Evolutionary conservation across 208 protist species (phyloP).

Genomic region (Acanthamoeba castellanii): DNA sequence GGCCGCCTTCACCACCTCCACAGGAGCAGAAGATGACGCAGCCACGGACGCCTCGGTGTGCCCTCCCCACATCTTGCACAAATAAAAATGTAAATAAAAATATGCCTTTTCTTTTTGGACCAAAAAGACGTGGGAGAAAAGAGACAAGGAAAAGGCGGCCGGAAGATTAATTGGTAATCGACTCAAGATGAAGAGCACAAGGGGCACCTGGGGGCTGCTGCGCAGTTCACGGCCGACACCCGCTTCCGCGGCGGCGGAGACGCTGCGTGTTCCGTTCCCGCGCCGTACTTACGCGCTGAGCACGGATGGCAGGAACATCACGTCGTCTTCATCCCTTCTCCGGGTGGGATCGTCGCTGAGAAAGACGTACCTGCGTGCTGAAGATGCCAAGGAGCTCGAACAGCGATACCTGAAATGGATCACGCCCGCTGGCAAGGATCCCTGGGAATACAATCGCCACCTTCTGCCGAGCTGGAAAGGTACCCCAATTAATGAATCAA

Average conservation of each 20-base stretch:
- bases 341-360: not conserved
- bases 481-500: not conserved
- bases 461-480: not conserved
- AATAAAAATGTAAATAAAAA: not conserved
- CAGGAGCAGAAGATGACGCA: not conserved
- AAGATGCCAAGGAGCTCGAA: not conserved
- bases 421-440: not conserved
- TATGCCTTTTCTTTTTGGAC: not conserved
- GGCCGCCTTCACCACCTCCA: conserved; percentile 11
- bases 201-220: not conserved
- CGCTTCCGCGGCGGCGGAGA: not conserved
- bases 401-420: not conserved
- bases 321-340: not conserved
- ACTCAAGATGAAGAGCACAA: not conserved
- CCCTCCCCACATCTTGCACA: not conserved
- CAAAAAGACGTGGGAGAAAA: not conserved
- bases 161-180: not conserved
- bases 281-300: not conserved
- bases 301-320: not conserved
- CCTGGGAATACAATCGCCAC: conserved; percentile 5
- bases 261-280: not conserved
- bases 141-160: no score
- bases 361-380: not conserved
- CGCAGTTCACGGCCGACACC: not conserved
- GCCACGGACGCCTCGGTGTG: not conserved